phyloP scores from a whole-genome alignment of 192 early-diverging fungal genomes.

The Coemansia sp. region DNA sequence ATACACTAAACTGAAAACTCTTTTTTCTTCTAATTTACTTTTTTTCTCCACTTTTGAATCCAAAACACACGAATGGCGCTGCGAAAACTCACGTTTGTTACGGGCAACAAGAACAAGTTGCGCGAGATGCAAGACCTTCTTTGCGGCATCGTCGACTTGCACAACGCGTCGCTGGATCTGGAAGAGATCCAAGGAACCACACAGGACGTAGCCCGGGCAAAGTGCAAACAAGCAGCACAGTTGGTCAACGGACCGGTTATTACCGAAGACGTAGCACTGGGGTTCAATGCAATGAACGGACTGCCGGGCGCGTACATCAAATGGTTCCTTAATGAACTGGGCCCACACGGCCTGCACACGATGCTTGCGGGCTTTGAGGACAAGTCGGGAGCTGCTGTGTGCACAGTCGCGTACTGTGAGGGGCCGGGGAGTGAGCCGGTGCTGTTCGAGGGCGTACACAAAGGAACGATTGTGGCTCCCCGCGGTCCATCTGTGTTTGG shows the following conservation, averaged over 20 bases:
- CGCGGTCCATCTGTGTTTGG: slow-evolving; percentile 86
- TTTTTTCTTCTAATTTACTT: background rate
- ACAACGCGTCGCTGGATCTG: slow-evolving; percentile 72
- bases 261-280: slow-evolving; percentile 92
- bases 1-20: too few species aligned
- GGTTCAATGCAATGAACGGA: slow-evolving; percentile 91
- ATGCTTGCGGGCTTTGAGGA: slow-evolving; percentile 89
- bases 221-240: slow-evolving; percentile 74
- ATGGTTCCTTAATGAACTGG: slow-evolving; percentile 87
- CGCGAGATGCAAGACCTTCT: slow-evolving; percentile 86
- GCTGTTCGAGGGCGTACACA: slow-evolving; percentile 80
- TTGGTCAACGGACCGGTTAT: slow-evolving; percentile 72
- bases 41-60: background rate
- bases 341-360: slow-evolving; percentile 73
- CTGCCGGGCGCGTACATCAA: slow-evolving; percentile 92
- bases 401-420: slow-evolving; percentile 86
- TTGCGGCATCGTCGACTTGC: slow-evolving; percentile 61
- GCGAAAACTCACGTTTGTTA: slow-evolving; percentile 76
- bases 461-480: slow-evolving; percentile 84
- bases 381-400: slow-evolving; percentile 83
- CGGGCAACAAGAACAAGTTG: slow-evolving; percentile 97
- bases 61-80: slow-evolving; percentile 24
- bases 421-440: slow-evolving; percentile 80
- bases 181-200: slow-evolving; percentile 93
- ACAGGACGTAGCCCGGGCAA: slow-evolving; percentile 72